Base-by-base conservation (phyloP, 108 stramenopile species). In the Skeletonema grethae region DNA sequence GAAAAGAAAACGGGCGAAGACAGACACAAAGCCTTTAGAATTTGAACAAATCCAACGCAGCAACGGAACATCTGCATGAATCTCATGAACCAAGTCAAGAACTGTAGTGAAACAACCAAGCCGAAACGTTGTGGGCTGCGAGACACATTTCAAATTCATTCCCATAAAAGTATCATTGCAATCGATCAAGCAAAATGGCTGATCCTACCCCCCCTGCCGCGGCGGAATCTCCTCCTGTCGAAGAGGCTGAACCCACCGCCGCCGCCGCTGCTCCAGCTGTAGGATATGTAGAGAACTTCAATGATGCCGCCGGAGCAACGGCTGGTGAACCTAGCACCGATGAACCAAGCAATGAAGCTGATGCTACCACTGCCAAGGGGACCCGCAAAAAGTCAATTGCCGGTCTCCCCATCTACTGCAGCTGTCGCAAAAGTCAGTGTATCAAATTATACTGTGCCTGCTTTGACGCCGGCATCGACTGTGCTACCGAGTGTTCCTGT, bases 381-480 rank as follows among this genome's bases (percentile, higher is more conserved):
- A 1, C 6, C 9, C 50, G 50, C 22, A 53, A 24, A 4, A 15
- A n/a, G n/a, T 22, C 18, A 20, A 2, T 22, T 8, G 50, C 50
- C 18, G 50, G 50, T 0, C 22, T 53, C 20, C 50, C 50, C 20
- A 53, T 53, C 9, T 53, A 20, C 6, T 53, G 50, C 50, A 53
- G 50, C 50, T 53, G 50, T 7, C 50, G 50, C 50, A 53, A 22
- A 24, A 48, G 18, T 9, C 50, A 53, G n/a, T 53, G 50, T 2
- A 53, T 53, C 22, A 53, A 53, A 9, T 22, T 53, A n/a, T 53
- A 53, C 50, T 53, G 50, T 8, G 22, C 32, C 34, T n/a, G 77
- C 72, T 53, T 57, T 48, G 24, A 45, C 66, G 65, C 78, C 65
- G 20, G 70, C 41, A n/a, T 78, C 63, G 34, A 56, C 61, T 61